A percentile compares a stretch with the other conserved stretches of the same genome.
Evolutionary conservation across 2,329 filamentous ascomycete species (phyloP).

Genomic region (Paraphoma chrysanthemicola): DNA sequence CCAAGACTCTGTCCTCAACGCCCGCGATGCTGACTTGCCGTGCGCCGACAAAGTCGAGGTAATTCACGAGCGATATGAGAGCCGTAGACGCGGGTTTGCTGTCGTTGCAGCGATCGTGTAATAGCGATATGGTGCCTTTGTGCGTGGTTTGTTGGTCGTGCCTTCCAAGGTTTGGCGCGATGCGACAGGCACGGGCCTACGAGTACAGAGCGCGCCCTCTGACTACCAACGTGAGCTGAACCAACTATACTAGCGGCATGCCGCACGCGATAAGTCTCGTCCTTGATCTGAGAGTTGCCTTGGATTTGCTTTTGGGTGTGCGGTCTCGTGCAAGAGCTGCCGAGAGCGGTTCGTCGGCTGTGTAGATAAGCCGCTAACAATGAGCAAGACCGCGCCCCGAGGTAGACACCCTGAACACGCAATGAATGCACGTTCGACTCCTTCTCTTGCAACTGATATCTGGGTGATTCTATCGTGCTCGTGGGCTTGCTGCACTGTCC

Average conservation of each 20-base stretch:
- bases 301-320: slow-evolving; percentile 9
- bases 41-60: slow-evolving; percentile 27
- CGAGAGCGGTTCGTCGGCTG: slow-evolving; percentile 16
- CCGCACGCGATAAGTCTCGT: not conserved
- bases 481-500: not conserved
- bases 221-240: not conserved
- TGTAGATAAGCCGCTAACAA: slow-evolving; percentile 17
- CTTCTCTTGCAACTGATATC: not conserved
- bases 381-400: slow-evolving; percentile 14
- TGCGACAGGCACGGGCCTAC: slow-evolving; percentile 28
- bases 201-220: slow-evolving; percentile 24
- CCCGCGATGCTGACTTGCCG: slow-evolving; percentile 10
- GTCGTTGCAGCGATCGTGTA: slow-evolving; percentile 26
- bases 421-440: not conserved
- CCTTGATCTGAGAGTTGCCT: not conserved
- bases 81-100: slow-evolving; percentile 16
- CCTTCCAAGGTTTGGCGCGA: slow-evolving; percentile 34
- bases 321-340: slow-evolving; percentile 3
- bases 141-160: slow-evolving; percentile 19
- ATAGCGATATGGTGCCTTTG: not conserved
- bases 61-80: slow-evolving; percentile 15
- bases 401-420: slow-evolving; percentile 9
- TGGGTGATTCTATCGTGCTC: not conserved
- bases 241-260: not conserved
- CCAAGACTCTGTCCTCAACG: not conserved